Conservation (phyloP, 805 yeast genomes). For the Saccharomycopsis sp. region DNA sequence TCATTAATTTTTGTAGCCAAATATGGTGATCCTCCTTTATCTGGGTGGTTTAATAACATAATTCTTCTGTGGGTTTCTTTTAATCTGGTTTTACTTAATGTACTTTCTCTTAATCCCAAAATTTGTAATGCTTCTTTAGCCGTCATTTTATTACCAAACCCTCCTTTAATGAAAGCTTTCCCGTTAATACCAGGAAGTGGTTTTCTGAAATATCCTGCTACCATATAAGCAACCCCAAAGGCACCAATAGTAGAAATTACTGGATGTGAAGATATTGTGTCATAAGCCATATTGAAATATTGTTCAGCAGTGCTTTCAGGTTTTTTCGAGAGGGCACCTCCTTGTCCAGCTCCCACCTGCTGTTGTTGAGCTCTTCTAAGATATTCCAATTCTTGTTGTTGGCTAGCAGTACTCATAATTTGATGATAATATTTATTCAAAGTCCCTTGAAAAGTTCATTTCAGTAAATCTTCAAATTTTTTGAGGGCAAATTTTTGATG, state of each 20-base stretch:
- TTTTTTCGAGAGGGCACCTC: conserved; percentile 9
- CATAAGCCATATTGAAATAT: conserved; percentile 51
- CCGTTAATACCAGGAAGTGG: conserved; percentile 58
- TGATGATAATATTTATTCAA: no score
- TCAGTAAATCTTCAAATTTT: no score
- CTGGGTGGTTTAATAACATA: conserved; percentile 89
- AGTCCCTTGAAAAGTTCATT: no score
- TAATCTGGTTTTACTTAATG: conserved; percentile 49
- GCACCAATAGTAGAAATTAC: conserved; percentile 61
- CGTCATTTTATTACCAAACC: conserved; percentile 86
- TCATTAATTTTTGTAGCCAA: conserved; percentile 88
- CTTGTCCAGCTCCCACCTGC: conserved; percentile 1
- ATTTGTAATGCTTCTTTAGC: conserved; percentile 84
- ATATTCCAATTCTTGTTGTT: conserved; percentile 16
- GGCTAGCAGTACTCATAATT: no score
- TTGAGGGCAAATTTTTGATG: no score
- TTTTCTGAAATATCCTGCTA: conserved; percentile 58
- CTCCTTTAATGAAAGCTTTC: conserved; percentile 69
- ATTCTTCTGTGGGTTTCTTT: conserved; percentile 74
- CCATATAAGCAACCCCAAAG: conserved; percentile 49
- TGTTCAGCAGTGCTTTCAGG: conserved; percentile 39
- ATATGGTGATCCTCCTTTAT: conserved; percentile 85
- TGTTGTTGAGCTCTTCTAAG: conserved; percentile 5
- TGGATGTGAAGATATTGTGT: conserved; percentile 68
- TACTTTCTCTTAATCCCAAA: conserved; percentile 61